Evolutionary conservation across 768 basidiomycete species (phyloP).

Genomic region (Suillus subluteus): DNA sequence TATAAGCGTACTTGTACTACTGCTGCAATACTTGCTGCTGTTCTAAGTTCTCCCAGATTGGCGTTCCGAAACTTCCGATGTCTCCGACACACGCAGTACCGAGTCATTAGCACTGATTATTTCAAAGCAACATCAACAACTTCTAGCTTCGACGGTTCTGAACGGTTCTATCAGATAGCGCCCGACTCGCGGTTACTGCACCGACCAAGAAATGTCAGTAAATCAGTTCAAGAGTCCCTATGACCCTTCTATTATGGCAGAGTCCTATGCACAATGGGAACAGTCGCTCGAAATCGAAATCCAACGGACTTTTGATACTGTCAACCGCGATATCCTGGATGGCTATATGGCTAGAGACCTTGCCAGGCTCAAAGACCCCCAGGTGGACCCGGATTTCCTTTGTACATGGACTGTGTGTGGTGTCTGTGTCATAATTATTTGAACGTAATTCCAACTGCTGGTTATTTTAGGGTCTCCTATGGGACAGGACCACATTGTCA

Average conservation of each 20-base stretch:
- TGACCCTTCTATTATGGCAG: slow-evolving; percentile 6
- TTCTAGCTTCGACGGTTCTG: not conserved
- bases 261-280: slow-evolving; percentile 9
- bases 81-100: not conserved
- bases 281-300: slow-evolving; percentile 10
- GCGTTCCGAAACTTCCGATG: not conserved
- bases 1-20: not conserved
- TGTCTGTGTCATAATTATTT: not conserved
- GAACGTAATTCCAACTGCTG: not conserved
- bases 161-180: not conserved
- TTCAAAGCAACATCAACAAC: slow-evolving; percentile 5
- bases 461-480: slow-evolving; percentile 1
- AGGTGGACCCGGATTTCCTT: slow-evolving; percentile 7
- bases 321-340: slow-evolving; percentile 1
- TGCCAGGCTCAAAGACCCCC: slow-evolving; percentile 3
- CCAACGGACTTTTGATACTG: not conserved
- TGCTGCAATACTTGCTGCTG: not conserved
- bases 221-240: not conserved
- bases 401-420: slow-evolving; percentile 7
- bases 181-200: slow-evolving; percentile 26
- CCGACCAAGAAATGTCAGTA: not conserved
- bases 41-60: not conserved
- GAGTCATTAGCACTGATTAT: not conserved
- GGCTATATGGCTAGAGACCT: slow-evolving; percentile 6
- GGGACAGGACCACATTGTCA: slow-evolving; percentile 1